Conservation (phyloP, 1,284 basidiomycete genomes). For the Ustilago loliicola region DNA sequence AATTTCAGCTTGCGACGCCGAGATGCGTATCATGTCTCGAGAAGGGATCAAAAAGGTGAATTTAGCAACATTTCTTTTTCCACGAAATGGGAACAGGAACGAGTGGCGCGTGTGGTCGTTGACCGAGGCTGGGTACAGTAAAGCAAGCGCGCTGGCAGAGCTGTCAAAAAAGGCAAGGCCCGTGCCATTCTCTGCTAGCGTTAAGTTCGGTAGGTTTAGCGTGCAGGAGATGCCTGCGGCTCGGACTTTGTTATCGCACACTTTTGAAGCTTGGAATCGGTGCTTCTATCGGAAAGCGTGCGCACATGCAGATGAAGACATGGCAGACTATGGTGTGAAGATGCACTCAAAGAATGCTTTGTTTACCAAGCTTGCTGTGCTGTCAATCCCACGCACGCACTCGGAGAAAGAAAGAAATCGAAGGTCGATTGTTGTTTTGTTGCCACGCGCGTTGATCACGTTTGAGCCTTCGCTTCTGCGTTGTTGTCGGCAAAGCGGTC, state of each 20-base stretch:
- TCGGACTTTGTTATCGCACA: background rate
- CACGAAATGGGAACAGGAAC: background rate
- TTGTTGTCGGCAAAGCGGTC: background rate
- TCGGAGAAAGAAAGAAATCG: background rate
- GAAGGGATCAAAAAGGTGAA: background rate
- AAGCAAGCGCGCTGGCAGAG: too few relatives aligned
- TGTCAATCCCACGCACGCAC: background rate
- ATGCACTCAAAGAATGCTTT: background rate
- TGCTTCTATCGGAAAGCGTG: background rate
- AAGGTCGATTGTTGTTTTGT: background rate
- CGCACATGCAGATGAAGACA: too few relatives aligned
- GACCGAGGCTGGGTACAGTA: background rate
- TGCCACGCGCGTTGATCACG: background rate
- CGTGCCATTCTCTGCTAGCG: background rate
- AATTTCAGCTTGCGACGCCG: conserved; percentile 8
- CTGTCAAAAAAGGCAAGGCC: background rate
- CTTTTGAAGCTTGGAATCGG: background rate
- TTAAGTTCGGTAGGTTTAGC: background rate
- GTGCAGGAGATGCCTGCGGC: conserved; percentile 11
- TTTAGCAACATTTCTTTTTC: background rate
- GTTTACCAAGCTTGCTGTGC: background rate
- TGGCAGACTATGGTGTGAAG: too few relatives aligned
- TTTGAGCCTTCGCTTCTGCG: background rate
- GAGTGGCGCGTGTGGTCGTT: background rate
- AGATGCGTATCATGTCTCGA: background rate